Conservation (phyloP, 2,329 filamentous ascomycete species). For the Ampelomyces quisqualis region DNA sequence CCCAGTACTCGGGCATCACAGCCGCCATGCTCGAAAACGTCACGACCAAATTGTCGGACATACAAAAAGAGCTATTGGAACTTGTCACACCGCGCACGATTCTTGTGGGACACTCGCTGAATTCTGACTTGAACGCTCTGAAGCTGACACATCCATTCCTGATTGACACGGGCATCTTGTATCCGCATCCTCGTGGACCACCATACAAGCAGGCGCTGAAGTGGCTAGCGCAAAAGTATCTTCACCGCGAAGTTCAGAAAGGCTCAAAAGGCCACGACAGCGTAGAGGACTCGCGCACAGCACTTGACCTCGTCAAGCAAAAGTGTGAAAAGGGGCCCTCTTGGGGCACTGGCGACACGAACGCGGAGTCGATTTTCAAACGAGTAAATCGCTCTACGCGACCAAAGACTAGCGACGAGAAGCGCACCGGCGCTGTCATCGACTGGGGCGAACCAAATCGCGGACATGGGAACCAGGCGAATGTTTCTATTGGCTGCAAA, state of each 20-base stretch:
- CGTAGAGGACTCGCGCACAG: constrained; percentile 87
- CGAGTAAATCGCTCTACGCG: constrained; percentile 64
- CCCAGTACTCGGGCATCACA: constrained; percentile 86
- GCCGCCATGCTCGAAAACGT: constrained; percentile 77
- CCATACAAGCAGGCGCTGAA: constrained; percentile 90
- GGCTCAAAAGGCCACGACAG: constrained; percentile 80
- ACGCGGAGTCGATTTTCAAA: constrained; percentile 86
- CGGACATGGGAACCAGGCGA: constrained; percentile 59
- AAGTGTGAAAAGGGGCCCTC: constrained; percentile 90
- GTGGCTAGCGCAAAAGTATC: constrained; percentile 82
- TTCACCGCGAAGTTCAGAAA: constrained; percentile 85
- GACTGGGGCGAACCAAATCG: constrained; percentile 83
- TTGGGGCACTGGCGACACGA: constrained; percentile 79
- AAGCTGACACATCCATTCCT: constrained; percentile 89
- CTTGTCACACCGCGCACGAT: constrained; percentile 73
- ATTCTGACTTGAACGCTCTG: constrained; percentile 80
- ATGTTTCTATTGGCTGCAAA: constrained; percentile 57
- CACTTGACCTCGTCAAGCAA: constrained; percentile 87
- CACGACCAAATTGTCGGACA: constrained; percentile 78
- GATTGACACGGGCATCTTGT: constrained; percentile 86
- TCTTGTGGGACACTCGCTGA: constrained; percentile 76
- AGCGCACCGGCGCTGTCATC: constrained; percentile 66
- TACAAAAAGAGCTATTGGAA: constrained; percentile 73
- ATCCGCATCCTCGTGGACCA: constrained; percentile 84
- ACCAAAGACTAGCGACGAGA: constrained; percentile 40